Percentiles rank a stretch among this genome's conserved stretches.
These are phyloP conservation scores for Colletotrichum phormii DNA, from an alignment of 2,329 filamentous ascomycete species.

Conservation along the genomic window DNA sequence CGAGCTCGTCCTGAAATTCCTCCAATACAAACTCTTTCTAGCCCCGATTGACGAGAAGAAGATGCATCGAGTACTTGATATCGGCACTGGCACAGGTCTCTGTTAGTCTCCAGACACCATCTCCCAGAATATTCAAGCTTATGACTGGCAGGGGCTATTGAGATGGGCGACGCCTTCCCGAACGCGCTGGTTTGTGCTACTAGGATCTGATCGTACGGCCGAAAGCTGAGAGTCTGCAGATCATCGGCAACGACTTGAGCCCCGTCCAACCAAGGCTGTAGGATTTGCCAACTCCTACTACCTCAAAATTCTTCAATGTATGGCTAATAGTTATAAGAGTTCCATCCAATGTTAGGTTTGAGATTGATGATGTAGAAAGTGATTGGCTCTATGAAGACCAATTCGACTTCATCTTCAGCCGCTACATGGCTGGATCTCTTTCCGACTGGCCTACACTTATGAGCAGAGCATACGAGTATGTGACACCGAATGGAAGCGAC, in stretches of 20 bases:
- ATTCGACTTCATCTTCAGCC: slow-evolving; percentile 48
- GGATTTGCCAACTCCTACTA: rapidly evolving
- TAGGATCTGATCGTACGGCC: not conserved
- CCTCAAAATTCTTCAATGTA: rapidly evolving
- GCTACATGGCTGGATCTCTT: slow-evolving; percentile 23
- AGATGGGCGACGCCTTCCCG: slow-evolving; percentile 6
- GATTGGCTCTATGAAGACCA: slow-evolving; percentile 50
- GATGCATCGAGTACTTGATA: slow-evolving; percentile 59
- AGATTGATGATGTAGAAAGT: slow-evolving; percentile 74
- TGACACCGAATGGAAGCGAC: not conserved
- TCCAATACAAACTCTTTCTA: slow-evolving; percentile 3
- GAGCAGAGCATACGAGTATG: slow-evolving; percentile 3
- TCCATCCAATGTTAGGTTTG: slow-evolving; percentile 73
- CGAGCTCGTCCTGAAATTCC: not conserved
- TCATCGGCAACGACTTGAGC: slow-evolving; percentile 29
- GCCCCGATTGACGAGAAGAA: slow-evolving; percentile 12
- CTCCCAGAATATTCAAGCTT: not conserved
- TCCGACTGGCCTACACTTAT: slow-evolving; percentile 15
- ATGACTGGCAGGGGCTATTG: slow-evolving; percentile 1
- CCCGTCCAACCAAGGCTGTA: slow-evolving; percentile 2
- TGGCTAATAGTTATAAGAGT: slow-evolving; percentile 46
- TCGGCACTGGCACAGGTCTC: slow-evolving; percentile 73
- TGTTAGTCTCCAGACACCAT: slow-evolving; percentile 47
- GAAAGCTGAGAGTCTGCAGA: not conserved
- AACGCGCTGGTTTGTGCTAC: not conserved